Base-by-base conservation (phyloP, 345 rosid genomes). In the Melastoma malabathricum region DNA sequence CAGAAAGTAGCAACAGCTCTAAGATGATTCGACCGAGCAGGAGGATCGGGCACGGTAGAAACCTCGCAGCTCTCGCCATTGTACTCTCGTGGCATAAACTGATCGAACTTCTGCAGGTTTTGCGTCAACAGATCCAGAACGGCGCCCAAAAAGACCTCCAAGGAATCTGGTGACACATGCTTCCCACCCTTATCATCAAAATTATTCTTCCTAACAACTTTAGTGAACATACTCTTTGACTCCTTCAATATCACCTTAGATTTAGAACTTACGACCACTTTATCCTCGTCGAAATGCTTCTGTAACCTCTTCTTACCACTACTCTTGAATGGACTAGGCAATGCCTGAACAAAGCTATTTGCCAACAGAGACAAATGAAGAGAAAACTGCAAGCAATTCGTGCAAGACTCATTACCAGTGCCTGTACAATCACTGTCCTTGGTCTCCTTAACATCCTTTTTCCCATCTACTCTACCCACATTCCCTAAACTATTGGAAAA, bases 351-450 rank as follows among this genome's bases (percentile, higher is more conserved):
- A 56, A 87, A 74, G 51, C 82, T 80, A 68, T 75, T 77, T 19
- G 82, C 76, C 78, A 83, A 64, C 74, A 83, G 57, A 7, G 95
- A 76, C 82, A 83, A 83, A 54, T 83, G 72, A 60, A 79, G 73
- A 0, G 89, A 82, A 75, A 86, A 86, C 62, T 77, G 82, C 64
- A 81, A 75, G 66, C 96, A 87, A 51, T 79, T 81, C 0, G 62
- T 41, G 57, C 96, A 81, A 64, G 93, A 75, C 52, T 59, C 83
- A 18, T 72, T 18, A 18, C 55, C 81, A 2, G 68, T 70, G 46
- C 69, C 72, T 51, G 34, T 29, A 53, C 52, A 64, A 62, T 20
- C 39, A 18, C 44, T 51, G 31, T 44, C 48, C 50, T 59, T 17
- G n/a, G 20, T 50, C 16, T 58, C 75, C 62, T 71, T 69, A 60